Conservation (phyloP, 2,329 filamentous ascomycete genomes). For the Hortaea werneckii region DNA sequence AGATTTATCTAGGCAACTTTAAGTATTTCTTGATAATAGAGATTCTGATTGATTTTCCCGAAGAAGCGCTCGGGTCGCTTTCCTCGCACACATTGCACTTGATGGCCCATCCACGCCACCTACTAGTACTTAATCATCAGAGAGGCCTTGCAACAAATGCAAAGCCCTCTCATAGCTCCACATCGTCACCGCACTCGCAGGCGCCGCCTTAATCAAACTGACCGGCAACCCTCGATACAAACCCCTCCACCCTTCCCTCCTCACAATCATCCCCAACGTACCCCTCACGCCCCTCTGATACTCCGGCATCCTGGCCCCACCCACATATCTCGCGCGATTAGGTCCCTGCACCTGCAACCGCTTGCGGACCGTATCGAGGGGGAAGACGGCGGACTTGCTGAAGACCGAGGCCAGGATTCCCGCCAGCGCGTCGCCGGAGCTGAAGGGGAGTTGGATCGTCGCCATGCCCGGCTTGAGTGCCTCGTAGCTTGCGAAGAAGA, state of each 20-base stretch:
- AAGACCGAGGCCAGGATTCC: conserved; percentile 69
- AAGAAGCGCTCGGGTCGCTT: too few relatives aligned
- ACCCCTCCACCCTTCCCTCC: conserved; percentile 64
- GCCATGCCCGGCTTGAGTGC: conserved; percentile 43
- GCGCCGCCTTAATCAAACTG: conserved; percentile 84
- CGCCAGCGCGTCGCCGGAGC: conserved; percentile 72
- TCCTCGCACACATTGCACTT: too few relatives aligned
- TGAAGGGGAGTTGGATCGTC: conserved; percentile 46
- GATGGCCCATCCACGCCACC: too few relatives aligned
- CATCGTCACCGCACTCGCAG: conserved; percentile 84
- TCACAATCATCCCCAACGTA: conserved; percentile 59
- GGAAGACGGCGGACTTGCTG: conserved; percentile 85
- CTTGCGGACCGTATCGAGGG: conserved; percentile 85
- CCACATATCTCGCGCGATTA: conserved; percentile 63
- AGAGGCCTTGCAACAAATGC: conserved; percentile 22
- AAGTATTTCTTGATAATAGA: too few relatives aligned
- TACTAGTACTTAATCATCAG: too few relatives aligned
- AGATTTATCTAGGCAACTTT: too few relatives aligned
- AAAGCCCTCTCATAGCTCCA: conserved; percentile 84
- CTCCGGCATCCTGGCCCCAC: conserved; percentile 65
- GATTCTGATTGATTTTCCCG: too few relatives aligned
- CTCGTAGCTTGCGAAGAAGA: conserved; percentile 91
- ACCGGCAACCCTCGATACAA: conserved; percentile 83
- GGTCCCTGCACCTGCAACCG: conserved; percentile 92
- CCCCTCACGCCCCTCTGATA: conserved; percentile 58